Evolutionary conservation across 2,329 filamentous ascomycete genomes (phyloP).

Genomic region (Didymella segeticola): DNA sequence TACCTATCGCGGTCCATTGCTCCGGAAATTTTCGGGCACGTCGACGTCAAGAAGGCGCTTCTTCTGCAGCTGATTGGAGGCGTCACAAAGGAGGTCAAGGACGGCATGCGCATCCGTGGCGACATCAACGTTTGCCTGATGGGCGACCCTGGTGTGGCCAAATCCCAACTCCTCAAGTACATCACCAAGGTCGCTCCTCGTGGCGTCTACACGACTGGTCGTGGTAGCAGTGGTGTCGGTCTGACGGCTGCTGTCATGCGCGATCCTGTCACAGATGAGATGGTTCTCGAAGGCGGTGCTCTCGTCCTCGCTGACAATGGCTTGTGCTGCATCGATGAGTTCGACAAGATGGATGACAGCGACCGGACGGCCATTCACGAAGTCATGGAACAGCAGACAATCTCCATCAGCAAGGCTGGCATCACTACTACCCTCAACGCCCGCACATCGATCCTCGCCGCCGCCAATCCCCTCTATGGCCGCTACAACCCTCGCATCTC

Average conservation of each 20-base stretch:
- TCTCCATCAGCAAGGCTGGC: constrained; percentile 87
- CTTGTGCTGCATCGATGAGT: constrained; percentile 86
- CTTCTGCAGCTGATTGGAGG: constrained; percentile 95
- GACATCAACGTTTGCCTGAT: constrained; percentile 99
- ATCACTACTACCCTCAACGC: constrained; percentile 98
- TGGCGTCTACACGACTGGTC: constrained; percentile 83
- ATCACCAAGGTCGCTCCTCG: constrained; percentile 97
- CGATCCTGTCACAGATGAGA: constrained; percentile 82
- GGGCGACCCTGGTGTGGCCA: constrained; percentile 99
- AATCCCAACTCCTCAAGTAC: constrained; percentile 97
- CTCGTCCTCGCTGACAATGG: constrained; percentile 82
- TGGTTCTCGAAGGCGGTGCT: constrained; percentile 82
- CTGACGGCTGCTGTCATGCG: constrained; percentile 84
- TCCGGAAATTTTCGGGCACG: constrained; percentile 94
- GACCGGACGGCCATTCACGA: constrained; percentile 85
- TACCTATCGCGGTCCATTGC: constrained; percentile 95
- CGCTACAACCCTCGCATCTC: constrained; percentile 98
- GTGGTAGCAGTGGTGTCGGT: constrained; percentile 82
- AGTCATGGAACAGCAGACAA: constrained; percentile 89
- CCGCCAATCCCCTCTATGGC: constrained; percentile 95
- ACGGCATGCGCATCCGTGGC: constrained; percentile 98
- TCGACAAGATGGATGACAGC: constrained; percentile 88
- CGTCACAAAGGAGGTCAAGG: constrained; percentile 94
- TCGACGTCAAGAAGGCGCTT: constrained; percentile 97
- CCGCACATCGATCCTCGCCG: constrained; percentile 91